Evolutionary conservation across 306 rosid genomes (phyloP).

Genomic region (Oxytropis ochrocephala): DNA sequence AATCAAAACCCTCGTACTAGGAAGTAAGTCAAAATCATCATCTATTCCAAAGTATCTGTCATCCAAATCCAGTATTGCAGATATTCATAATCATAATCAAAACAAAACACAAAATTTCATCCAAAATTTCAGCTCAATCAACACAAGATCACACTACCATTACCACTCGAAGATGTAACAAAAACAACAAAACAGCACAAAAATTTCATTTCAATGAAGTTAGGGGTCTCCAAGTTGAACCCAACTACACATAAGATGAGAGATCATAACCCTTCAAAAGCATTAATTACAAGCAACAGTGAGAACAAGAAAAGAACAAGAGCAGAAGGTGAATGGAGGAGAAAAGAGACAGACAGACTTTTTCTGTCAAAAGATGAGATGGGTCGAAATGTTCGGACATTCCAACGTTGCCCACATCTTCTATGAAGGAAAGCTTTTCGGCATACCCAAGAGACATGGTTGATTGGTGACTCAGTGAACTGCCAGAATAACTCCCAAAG

Average conservation of each 20-base stretch:
- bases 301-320: neutral
- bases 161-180: neutral
- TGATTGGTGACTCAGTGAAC: conserved; percentile 5
- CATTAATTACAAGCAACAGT: neutral
- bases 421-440: conserved; percentile 92
- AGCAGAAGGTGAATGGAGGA: conserved; percentile 15
- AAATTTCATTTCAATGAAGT: neutral
- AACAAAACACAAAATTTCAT: neutral
- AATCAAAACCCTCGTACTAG: conserved; percentile 21
- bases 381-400: conserved; percentile 84
- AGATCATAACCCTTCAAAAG: conserved; percentile 25
- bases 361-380: conserved; percentile 65
- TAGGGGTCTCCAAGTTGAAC: conserved; percentile 19
- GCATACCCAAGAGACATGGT: conserved; percentile 96
- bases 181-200: neutral
- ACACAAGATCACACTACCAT: conserved; percentile 20
- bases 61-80: conserved; percentile 1
- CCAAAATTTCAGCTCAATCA: conserved; percentile 29
- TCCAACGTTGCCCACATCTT: conserved; percentile 95
- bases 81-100: neutral
- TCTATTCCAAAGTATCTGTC: neutral
- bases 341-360: conserved; percentile 38
- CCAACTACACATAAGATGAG: conserved; percentile 4
- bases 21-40: neutral
- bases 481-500: conserved; percentile 16